phyloP scores from a whole-genome alignment of 371 early-diverging fungal species.

The Fennellomyces sp. region DNA sequence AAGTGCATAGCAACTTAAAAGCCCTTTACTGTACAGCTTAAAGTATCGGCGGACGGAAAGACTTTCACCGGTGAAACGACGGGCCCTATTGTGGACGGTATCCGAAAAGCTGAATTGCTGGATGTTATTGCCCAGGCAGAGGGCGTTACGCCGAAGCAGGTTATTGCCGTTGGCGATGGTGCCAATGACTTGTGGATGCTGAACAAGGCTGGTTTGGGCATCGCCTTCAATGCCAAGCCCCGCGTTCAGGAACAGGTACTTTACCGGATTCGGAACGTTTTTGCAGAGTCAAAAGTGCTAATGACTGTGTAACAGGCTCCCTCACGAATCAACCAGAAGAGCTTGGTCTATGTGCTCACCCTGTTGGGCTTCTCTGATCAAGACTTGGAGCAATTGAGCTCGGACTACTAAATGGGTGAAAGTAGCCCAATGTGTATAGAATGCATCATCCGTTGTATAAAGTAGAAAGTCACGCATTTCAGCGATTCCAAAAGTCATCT shows the following conservation, averaged over 20 bases:
- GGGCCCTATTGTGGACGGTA: conserved; percentile 90
- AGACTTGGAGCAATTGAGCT: conserved; percentile 48
- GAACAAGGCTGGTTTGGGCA: conserved; percentile 94
- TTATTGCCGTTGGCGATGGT: conserved; percentile 99
- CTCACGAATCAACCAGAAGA: conserved; percentile 92
- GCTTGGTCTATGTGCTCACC: conserved; percentile 77
- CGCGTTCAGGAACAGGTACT: conserved; percentile 82
- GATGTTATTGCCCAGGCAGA: conserved; percentile 95
- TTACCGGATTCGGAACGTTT: no score
- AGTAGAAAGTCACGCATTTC: no score
- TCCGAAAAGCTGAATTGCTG: conserved; percentile 92
- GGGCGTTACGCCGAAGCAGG: conserved; percentile 81
- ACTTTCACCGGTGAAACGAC: conserved; percentile 84
- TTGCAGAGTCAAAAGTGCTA: no score
- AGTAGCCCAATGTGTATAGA: no score
- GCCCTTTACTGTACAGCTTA: conserved; percentile 55
- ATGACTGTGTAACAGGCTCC: conserved; percentile 45
- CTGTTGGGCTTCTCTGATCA: conserved; percentile 52
- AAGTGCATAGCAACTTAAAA: no score
- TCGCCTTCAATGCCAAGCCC: conserved; percentile 99
- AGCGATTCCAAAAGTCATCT: no score
- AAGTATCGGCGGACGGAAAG: conserved; percentile 82
- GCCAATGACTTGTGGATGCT: conserved; percentile 99
- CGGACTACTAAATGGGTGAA: conserved; percentile 12
- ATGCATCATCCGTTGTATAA: no score